These are phyloP conservation scores for Colletotrichum lini DNA, from an alignment of 2,329 filamentous ascomycete species.

Conservation along the genomic window DNA sequence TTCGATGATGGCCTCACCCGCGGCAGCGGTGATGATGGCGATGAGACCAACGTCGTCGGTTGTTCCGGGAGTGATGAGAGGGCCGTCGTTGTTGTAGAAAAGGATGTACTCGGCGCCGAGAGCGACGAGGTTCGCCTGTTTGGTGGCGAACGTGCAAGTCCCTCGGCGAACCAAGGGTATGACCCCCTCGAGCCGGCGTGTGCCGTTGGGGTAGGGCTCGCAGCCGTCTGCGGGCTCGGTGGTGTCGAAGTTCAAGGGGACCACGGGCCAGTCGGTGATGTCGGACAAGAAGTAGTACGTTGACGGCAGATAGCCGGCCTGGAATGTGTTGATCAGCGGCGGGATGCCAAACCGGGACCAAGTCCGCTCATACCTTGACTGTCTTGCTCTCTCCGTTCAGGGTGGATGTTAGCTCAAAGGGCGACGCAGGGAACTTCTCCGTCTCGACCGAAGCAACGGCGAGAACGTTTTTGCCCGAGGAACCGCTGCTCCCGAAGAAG, in stretches of 20 bases:
- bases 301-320: slow-evolving; percentile 53
- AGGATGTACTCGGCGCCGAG: slow-evolving; percentile 50
- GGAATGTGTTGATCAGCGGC: slow-evolving; percentile 47
- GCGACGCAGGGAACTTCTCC: slow-evolving; percentile 47
- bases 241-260: slow-evolving; percentile 48
- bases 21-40: slow-evolving; percentile 44
- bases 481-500: slow-evolving; percentile 60
- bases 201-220: slow-evolving; percentile 45
- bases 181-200: slow-evolving; percentile 44
- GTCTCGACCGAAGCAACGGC: slow-evolving; percentile 59
- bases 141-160: slow-evolving; percentile 49
- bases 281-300: slow-evolving; percentile 51
- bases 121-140: slow-evolving; percentile 48
- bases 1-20: slow-evolving; percentile 48
- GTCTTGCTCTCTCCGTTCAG: slow-evolving; percentile 44
- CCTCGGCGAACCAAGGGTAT: slow-evolving; percentile 52
- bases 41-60: slow-evolving; percentile 41
- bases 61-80: slow-evolving; percentile 40
- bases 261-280: slow-evolving; percentile 53
- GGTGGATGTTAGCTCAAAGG: slow-evolving; percentile 50
- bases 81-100: slow-evolving; percentile 49
- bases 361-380: slow-evolving; percentile 15
- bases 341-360: slow-evolving; percentile 34
- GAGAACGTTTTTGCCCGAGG: slow-evolving; percentile 58
- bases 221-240: slow-evolving; percentile 48